Conservation (phyloP, 176 grass and related monocot species). For the Oryza officinalis region DNA sequence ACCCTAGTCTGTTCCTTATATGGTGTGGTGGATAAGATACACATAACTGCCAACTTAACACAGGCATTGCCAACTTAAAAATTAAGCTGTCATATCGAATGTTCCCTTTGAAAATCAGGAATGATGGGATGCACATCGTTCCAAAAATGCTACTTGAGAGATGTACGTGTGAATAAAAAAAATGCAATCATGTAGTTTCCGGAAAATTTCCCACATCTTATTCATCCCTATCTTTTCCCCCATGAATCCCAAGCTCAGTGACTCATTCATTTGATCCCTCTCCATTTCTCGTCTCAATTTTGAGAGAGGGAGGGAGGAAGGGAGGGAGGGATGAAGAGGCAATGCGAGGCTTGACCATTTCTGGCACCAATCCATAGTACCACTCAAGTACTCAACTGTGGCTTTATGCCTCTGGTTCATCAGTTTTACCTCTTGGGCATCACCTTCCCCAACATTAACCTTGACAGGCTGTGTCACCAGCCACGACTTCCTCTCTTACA, state of each 20-base stretch:
- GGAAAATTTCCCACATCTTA: background rate
- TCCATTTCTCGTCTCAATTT: background rate
- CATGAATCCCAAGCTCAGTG: background rate
- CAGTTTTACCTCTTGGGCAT: background rate
- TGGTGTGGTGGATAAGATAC: too few relatives aligned
- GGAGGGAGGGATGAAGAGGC: too few relatives aligned
- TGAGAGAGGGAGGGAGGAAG: background rate
- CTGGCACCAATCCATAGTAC: background rate
- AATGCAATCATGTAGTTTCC: background rate
- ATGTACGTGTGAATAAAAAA: background rate
- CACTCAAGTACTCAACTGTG: background rate
- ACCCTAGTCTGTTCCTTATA: too few relatives aligned
- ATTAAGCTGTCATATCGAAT: background rate
- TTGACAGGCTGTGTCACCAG: too few relatives aligned
- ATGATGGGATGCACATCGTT: background rate
- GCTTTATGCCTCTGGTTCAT: background rate
- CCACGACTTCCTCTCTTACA: background rate
- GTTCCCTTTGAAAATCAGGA: background rate
- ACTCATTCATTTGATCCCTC: too few relatives aligned
- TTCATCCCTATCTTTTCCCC: background rate
- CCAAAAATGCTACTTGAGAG: background rate
- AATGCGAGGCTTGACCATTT: background rate
- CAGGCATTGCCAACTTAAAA: background rate
- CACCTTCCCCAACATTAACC: background rate
- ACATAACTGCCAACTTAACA: background rate